These are phyloP conservation scores for Diaporthe australafricana DNA, from an alignment of 2,329 filamentous ascomycete species.

Conservation along the genomic window DNA sequence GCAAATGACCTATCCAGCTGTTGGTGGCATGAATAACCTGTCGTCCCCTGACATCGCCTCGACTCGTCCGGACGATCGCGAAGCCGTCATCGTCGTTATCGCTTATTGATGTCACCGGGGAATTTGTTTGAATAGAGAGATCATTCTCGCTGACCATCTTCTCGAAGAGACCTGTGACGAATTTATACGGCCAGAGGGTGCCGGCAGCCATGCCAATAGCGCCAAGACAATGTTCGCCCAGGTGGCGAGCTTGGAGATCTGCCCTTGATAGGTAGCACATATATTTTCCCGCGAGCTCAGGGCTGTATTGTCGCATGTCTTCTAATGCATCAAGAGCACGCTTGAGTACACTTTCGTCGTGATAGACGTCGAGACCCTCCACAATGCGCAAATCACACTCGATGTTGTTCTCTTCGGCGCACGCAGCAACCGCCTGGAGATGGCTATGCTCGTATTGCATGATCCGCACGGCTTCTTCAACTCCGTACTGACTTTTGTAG, in stretches of 20 bases:
- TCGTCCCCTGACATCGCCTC: background rate
- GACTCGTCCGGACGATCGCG: background rate
- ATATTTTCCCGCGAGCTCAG: background rate
- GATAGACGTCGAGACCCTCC: background rate
- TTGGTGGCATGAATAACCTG: background rate
- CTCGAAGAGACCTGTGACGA: background rate
- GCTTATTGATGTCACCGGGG: background rate
- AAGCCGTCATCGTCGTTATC: background rate
- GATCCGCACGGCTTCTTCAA: background rate
- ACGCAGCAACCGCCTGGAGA: background rate
- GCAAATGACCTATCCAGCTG: background rate
- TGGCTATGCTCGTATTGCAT: slow-evolving; percentile 1
- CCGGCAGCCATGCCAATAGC: background rate
- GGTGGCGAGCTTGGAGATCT: background rate
- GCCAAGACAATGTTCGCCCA: background rate
- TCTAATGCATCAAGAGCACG: background rate
- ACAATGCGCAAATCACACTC: background rate
- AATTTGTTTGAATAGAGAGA: background rate
- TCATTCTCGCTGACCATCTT: background rate
- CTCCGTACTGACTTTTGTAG: background rate
- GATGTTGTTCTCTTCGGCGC: background rate
- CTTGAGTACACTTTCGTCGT: background rate
- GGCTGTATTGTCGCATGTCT: background rate
- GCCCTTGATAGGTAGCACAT: background rate
- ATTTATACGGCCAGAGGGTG: background rate